phyloP scores from a whole-genome alignment of 371 early-diverging fungal genomes.

The Saksenaea oblongispora region DNA sequence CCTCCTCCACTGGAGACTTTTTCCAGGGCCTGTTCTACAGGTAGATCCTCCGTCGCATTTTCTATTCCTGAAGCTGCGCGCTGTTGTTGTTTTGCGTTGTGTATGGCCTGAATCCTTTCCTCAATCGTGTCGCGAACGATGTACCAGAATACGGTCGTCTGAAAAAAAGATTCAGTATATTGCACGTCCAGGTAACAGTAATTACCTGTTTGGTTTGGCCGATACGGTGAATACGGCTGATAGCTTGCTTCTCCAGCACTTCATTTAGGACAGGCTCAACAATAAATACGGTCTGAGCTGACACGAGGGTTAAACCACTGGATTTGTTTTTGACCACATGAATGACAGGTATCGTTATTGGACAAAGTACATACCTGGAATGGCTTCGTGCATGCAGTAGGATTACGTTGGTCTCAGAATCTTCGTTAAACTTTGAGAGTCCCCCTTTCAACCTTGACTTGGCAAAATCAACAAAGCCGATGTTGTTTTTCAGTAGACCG shows the following conservation, averaged over 20 bases:
- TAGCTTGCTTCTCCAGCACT: slow-evolving; percentile 57
- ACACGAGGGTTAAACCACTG: slow-evolving; percentile 44
- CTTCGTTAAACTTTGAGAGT: slow-evolving; percentile 39
- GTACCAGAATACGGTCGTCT: slow-evolving; percentile 33
- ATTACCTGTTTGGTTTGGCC: slow-evolving; percentile 94
- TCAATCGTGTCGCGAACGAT: slow-evolving; percentile 38
- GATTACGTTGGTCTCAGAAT: slow-evolving; percentile 44
- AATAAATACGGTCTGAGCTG: slow-evolving; percentile 55
- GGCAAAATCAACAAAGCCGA: slow-evolving; percentile 44
- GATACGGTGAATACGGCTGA: slow-evolving; percentile 92
- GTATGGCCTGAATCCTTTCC: slow-evolving; percentile 39
- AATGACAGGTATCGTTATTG: neutral
- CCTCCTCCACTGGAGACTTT: slow-evolving; percentile 22
- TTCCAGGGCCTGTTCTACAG: neutral
- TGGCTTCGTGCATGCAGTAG: slow-evolving; percentile 56
- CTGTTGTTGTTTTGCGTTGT: slow-evolving; percentile 23
- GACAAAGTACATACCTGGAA: slow-evolving; percentile 35
- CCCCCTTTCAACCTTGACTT: slow-evolving; percentile 19
- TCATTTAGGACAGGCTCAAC: slow-evolving; percentile 57
- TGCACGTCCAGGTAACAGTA: slow-evolving; percentile 24
- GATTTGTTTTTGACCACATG: slow-evolving; percentile 1
- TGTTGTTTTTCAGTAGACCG: slow-evolving; percentile 52
- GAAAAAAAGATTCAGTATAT: neutral
- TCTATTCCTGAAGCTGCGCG: neutral
- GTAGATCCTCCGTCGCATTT: neutral